Base-by-base conservation (phyloP, 805 yeast genomes). In the Debaryomyces tyrocola region DNA sequence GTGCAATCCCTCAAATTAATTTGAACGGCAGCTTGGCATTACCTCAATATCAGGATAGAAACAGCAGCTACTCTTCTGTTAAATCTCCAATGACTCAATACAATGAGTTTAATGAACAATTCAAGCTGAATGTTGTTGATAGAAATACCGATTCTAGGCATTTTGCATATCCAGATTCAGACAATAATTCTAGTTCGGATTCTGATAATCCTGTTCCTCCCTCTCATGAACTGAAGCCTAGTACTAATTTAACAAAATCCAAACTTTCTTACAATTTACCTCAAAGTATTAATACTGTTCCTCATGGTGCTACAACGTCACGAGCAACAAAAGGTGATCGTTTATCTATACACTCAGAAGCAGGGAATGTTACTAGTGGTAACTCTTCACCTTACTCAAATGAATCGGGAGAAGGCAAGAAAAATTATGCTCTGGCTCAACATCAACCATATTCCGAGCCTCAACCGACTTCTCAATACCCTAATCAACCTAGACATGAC, bases 61-160 rank as follows among this genome's bases (percentile, higher is more conserved):
- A 66, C 51, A 59, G 64, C 31, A 63, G 70, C 41, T 58, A 64
- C 49, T 65, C 75, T 1, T 67, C 74, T 3, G 74, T 70, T 33
- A 70, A 67, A 45, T 66, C 73, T 4, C 77, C 78, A 6, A 63
- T 62, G 63, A 69, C 77, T 1, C 78, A 73, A 50, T 72, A 69
- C 49, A 54, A 65, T 42, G 75, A 73, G 53, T 69, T 73, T 55
- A 70, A 64, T 50, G 61, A 65, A 45, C 75, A 70, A 46, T 69
- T 70, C 52, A 55, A 58, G n/a, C 34, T n/a, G 17, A 53, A 62
- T 34, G 50, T 56, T 6, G 61, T 63, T 24, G 59, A 56, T 20
- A 35, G 20, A 12, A 14, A 35, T 35, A 7, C n/a, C 3, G 8
- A 35, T n/a, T 12, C n/a, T n/a, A 12, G 4, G 7, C 20, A 35